Evolutionary conservation across 2,329 filamentous ascomycete genomes (phyloP).

Genomic region (Penicillium janthinellum): DNA sequence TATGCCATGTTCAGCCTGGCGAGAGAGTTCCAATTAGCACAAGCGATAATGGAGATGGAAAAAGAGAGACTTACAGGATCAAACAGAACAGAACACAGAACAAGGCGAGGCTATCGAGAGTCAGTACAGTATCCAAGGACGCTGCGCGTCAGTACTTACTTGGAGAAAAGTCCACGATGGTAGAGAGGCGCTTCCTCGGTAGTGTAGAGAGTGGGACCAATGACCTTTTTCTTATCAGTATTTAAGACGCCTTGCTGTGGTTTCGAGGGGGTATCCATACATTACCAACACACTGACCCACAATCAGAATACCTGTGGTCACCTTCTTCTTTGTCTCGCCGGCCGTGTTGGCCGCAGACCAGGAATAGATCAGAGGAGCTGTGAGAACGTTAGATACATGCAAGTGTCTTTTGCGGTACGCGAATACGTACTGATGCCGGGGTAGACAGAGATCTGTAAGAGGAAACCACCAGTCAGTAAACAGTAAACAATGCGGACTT

Average conservation of each 20-base stretch:
- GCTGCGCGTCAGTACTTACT: constrained; percentile 36
- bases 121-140: constrained; percentile 5
- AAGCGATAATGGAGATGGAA: background rate
- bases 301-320: constrained; percentile 65
- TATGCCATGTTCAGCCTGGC: constrained; percentile 47
- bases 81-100: constrained; percentile 63
- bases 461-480: background rate
- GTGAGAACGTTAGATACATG: constrained; percentile 13
- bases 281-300: constrained; percentile 67
- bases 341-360: constrained; percentile 64
- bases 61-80: constrained; percentile 38
- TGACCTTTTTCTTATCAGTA: constrained; percentile 43
- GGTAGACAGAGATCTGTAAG: constrained; percentile 58
- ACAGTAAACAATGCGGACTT: too few species aligned
- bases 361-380: constrained; percentile 70
- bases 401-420: background rate
- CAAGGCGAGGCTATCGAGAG: constrained; percentile 51
- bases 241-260: background rate
- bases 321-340: constrained; percentile 71
- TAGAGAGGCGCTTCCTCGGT: constrained; percentile 63
- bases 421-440: constrained; percentile 52
- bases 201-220: constrained; percentile 67
- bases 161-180: constrained; percentile 59
- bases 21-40: background rate
- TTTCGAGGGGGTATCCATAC: constrained; percentile 24